phyloP scores from a whole-genome alignment of 352 stramenopile genomes.

The Phytopythium vexans region DNA sequence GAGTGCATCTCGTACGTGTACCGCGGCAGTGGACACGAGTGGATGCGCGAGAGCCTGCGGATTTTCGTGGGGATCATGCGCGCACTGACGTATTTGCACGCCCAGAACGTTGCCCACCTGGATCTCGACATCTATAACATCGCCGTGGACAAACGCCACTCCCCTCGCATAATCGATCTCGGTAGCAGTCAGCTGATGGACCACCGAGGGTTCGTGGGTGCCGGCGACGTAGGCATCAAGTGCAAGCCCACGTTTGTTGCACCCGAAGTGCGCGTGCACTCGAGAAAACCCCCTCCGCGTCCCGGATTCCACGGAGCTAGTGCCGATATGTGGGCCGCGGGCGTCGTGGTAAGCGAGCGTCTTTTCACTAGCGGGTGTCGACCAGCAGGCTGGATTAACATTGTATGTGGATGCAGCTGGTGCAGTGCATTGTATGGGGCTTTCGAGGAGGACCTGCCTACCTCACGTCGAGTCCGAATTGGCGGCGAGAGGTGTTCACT shows the following conservation, averaged over 20 bases:
- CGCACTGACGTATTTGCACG: conserved; percentile 78
- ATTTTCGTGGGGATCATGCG: conserved; percentile 66
- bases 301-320: conserved; percentile 70
- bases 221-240: conserved; percentile 75
- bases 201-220: conserved; percentile 50
- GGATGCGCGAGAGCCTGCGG: conserved; percentile 69
- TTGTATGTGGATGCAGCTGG: conserved; percentile 36
- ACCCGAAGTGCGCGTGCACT: conserved; percentile 64
- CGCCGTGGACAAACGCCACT: conserved; percentile 51
- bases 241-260: conserved; percentile 77
- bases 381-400: background rate
- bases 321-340: conserved; percentile 76
- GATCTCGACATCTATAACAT: conserved; percentile 88
- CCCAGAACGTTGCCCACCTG: conserved; percentile 71
- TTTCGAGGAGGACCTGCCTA: conserved; percentile 72
- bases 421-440: conserved; percentile 79
- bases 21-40: conserved; percentile 62
- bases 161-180: conserved; percentile 74
- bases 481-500: conserved; percentile 66
- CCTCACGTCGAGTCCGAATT: conserved; percentile 52
- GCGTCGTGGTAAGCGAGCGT: conserved; percentile 63
- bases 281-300: conserved; percentile 47
- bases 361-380: background rate
- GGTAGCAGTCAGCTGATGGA: conserved; percentile 80
- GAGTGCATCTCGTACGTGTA: conserved; percentile 84